These are phyloP conservation scores for Vararia minispora DNA, from an alignment of 768 basidiomycete species.

Conservation along the genomic window DNA sequence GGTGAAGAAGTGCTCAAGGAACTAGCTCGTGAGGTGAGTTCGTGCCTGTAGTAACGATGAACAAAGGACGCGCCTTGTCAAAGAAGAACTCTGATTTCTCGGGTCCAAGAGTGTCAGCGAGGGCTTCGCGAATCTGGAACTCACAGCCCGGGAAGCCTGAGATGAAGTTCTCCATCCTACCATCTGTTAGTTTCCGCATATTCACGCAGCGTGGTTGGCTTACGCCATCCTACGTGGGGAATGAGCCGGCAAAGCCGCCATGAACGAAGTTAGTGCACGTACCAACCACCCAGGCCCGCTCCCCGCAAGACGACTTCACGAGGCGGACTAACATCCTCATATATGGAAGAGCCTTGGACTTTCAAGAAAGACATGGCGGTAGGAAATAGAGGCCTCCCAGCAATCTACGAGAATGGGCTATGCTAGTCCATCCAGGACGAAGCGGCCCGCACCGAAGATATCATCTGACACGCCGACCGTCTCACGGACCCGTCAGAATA, in stretches of 20 bases:
- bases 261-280: constrained; percentile 4
- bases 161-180: constrained; percentile 17
- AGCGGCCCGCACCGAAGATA: too few relatives aligned
- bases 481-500: too few relatives aligned
- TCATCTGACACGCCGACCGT: too few relatives aligned
- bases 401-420: too few relatives aligned
- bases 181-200: neutral
- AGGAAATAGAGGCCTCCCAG: too few relatives aligned
- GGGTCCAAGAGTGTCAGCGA: constrained; percentile 25
- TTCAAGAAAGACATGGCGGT: constrained; percentile 11
- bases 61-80: constrained; percentile 21
- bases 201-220: constrained; percentile 14
- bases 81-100: constrained; percentile 30
- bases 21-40: constrained; percentile 15
- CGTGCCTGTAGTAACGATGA: neutral
- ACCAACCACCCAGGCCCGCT: constrained; percentile 29
- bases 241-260: neutral
- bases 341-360: constrained; percentile 18
- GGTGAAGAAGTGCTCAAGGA: constrained; percentile 32
- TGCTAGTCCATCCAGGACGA: too few relatives aligned
- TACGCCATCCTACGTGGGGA: constrained; percentile 21
- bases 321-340: constrained; percentile 19
- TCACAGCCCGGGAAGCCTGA: constrained; percentile 31
- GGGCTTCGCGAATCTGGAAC: constrained; percentile 23
- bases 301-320: constrained; percentile 21